phyloP scores from a whole-genome alignment of 495 filamentous ascomycete species.

The Penicillium taxi region DNA sequence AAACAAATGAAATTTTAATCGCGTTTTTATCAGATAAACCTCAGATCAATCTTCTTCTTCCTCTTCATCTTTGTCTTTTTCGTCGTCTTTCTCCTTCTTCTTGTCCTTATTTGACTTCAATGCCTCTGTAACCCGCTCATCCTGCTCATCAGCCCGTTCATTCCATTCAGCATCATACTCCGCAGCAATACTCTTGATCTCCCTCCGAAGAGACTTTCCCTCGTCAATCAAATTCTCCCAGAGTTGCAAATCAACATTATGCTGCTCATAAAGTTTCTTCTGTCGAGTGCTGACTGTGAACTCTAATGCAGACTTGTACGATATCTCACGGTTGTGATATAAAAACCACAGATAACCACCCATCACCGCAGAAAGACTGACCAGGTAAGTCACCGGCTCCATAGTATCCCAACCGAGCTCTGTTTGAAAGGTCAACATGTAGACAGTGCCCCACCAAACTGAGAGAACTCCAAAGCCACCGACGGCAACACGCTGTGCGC shows the following conservation, averaged over 20 bases:
- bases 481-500: conserved; percentile 72
- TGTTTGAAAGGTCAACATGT: conserved; percentile 70
- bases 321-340: conserved; percentile 84
- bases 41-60: conserved; percentile 20
- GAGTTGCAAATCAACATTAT: conserved; percentile 63
- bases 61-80: conserved; percentile 34
- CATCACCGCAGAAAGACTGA: conserved; percentile 75
- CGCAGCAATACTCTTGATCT: conserved; percentile 72
- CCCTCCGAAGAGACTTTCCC: conserved; percentile 66
- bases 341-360: conserved; percentile 90
- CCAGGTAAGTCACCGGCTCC: conserved; percentile 86
- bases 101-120: conserved; percentile 56
- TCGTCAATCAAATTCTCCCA: conserved; percentile 80
- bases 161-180: conserved; percentile 97
- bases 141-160: conserved; percentile 68
- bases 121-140: conserved; percentile 61
- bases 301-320: conserved; percentile 76
- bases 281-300: conserved; percentile 75
- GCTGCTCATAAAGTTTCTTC: conserved; percentile 62
- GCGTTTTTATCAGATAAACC: not conserved
- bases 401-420: conserved; percentile 82
- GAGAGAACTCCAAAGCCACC: conserved; percentile 64
- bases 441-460: conserved; percentile 75
- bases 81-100: conserved; percentile 37
- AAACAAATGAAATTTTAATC: not conserved